A percentile compares a stretch with the other conserved stretches of the same genome.
Evolutionary conservation across 176 grass and related monocot species (phyloP).

Genomic region (Elaeis guineensis): DNA sequence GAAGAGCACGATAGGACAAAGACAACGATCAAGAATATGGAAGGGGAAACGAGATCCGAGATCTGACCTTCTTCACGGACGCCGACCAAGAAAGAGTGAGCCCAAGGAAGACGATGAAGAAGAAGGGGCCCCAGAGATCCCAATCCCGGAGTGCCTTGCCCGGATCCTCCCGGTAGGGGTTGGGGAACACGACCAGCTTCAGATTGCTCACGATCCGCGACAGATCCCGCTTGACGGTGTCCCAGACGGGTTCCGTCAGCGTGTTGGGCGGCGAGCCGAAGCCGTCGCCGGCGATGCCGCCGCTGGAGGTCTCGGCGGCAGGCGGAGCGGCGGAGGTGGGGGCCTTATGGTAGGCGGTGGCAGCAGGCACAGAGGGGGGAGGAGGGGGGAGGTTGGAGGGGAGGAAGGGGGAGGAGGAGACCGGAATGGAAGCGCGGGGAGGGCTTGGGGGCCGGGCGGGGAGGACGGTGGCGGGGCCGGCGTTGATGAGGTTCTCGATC

Average conservation of each 20-base stretch:
- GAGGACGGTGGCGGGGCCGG: constrained; percentile 57
- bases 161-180: constrained; percentile 87
- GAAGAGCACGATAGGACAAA: too few relatives aligned
- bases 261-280: constrained; percentile 70
- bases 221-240: constrained; percentile 96
- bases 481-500: constrained; percentile 93
- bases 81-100: constrained; percentile 96
- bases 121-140: constrained; percentile 97
- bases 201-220: constrained; percentile 91
- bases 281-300: constrained; percentile 39
- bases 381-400: constrained; percentile 36
- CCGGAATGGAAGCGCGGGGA: constrained; percentile 73
- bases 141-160: constrained; percentile 98
- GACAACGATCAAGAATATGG: too few relatives aligned
- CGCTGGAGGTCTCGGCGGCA: neutral
- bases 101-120: constrained; percentile 98
- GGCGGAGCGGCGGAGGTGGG: neutral
- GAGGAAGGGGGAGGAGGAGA: constrained; percentile 34
- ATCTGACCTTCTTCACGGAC: constrained; percentile 76
- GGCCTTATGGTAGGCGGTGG: constrained; percentile 24
- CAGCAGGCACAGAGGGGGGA: constrained; percentile 22
- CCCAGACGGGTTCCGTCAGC: constrained; percentile 97
- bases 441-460: constrained; percentile 71
- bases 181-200: constrained; percentile 98
- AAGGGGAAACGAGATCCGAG: neutral